These are phyloP conservation scores for Glomus cerebriforme DNA, from an alignment of 192 early-diverging fungal species.

Conservation along the genomic window DNA sequence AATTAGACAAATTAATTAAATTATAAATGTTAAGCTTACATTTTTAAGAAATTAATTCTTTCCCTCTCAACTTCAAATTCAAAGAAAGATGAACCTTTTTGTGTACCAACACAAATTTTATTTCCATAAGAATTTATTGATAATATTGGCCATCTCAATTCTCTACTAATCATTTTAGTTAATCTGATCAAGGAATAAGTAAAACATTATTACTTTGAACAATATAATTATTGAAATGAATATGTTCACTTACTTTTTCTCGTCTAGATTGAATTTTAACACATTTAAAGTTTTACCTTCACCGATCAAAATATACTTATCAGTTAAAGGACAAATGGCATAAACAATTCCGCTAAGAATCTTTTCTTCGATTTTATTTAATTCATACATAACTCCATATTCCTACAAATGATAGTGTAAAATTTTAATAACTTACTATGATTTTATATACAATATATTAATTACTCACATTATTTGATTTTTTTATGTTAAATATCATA, in stretches of 20 bases:
- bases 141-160: constrained; percentile 19
- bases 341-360: background rate
- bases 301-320: constrained; percentile 8
- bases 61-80: constrained; percentile 4
- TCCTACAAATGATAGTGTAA: background rate
- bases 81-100: constrained; percentile 14
- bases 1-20: background rate
- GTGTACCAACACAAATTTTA: constrained; percentile 11
- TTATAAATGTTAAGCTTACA: background rate
- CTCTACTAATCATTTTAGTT: background rate
- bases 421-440: background rate
- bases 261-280: background rate
- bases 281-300: constrained; percentile 15
- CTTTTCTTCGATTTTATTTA: background rate
- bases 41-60: constrained; percentile 1
- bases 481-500: constrained; percentile 20
- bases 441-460: background rate
- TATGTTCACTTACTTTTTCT: background rate
- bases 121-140: constrained; percentile 14
- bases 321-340: constrained; percentile 10
- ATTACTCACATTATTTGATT: background rate
- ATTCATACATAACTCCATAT: constrained; percentile 6
- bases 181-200: background rate
- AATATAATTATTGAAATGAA: background rate
- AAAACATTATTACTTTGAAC: background rate